These are phyloP conservation scores for Yarrowia sp. DNA, from an alignment of 805 yeast species.

Conservation along the genomic window DNA sequence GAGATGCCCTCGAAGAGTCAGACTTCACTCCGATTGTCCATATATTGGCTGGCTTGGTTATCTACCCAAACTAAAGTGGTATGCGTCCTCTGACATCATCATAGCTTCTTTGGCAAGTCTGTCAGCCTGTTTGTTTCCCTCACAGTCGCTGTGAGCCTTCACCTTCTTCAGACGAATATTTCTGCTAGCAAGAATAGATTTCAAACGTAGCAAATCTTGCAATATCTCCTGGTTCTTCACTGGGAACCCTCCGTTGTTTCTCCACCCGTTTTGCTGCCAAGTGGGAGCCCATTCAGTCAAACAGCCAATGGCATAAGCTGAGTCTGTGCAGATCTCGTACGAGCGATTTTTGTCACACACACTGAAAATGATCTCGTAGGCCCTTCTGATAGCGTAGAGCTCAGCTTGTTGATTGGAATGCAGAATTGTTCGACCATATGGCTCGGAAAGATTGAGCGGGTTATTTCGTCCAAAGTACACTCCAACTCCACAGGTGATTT, in stretches of 20 bases:
- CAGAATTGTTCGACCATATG: background rate
- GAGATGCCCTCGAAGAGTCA: too few species aligned
- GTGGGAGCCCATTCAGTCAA: background rate
- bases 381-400: background rate
- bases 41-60: too few species aligned
- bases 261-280: background rate
- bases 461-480: background rate
- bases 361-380: too few species aligned
- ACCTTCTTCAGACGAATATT: background rate
- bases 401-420: background rate
- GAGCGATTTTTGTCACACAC: background rate
- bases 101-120: background rate
- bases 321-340: background rate
- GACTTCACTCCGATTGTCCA: too few species aligned
- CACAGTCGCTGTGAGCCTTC: too few species aligned
- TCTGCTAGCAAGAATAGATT: too few species aligned
- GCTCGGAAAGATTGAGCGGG: background rate
- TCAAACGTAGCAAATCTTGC: background rate
- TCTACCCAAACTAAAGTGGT: too few species aligned
- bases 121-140: background rate
- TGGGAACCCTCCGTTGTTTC: background rate
- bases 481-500: too few species aligned
- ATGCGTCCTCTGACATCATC: too few species aligned
- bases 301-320: background rate
- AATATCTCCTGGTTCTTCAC: background rate